Evolutionary conservation across 2,329 filamentous ascomycete genomes (phyloP).

Genomic region (Aspergillus sp.): DNA sequence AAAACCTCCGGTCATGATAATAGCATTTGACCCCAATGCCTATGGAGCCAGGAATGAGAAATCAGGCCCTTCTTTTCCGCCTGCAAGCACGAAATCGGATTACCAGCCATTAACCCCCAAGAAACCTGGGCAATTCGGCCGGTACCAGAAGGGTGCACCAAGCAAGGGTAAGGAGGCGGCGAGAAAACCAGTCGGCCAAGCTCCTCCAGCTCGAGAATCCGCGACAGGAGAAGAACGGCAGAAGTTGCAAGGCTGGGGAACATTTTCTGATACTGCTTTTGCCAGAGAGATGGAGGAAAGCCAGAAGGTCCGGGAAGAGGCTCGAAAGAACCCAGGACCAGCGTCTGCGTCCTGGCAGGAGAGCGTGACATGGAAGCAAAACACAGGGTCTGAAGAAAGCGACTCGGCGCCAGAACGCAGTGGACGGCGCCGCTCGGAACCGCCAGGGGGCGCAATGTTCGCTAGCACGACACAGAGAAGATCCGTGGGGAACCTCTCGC

Average conservation of each 20-base stretch:
- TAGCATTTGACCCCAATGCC: too few species aligned
- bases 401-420: too few species aligned
- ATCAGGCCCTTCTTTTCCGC: not conserved
- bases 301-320: not conserved
- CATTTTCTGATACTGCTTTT: not conserved
- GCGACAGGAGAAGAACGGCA: not conserved
- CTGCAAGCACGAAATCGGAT: not conserved
- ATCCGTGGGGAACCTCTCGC: not conserved
- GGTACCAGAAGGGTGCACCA: not conserved
- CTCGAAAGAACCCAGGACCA: not conserved
- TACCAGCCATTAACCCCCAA: not conserved
- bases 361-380: not conserved
- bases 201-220: not conserved
- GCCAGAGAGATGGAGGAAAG: not conserved
- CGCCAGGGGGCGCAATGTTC: not conserved
- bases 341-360: not conserved
- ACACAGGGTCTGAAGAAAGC: not conserved
- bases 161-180: not conserved
- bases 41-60: too few species aligned
- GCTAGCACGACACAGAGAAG: not conserved
- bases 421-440: not conserved
- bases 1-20: too few species aligned
- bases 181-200: not conserved
- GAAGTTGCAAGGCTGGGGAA: not conserved
- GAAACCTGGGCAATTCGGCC: not conserved